A percentile compares a stretch with the other conserved stretches of the same genome.
Conservation (phyloP, 768 basidiomycete genomes). For the Coprinellus micaceus region DNA sequence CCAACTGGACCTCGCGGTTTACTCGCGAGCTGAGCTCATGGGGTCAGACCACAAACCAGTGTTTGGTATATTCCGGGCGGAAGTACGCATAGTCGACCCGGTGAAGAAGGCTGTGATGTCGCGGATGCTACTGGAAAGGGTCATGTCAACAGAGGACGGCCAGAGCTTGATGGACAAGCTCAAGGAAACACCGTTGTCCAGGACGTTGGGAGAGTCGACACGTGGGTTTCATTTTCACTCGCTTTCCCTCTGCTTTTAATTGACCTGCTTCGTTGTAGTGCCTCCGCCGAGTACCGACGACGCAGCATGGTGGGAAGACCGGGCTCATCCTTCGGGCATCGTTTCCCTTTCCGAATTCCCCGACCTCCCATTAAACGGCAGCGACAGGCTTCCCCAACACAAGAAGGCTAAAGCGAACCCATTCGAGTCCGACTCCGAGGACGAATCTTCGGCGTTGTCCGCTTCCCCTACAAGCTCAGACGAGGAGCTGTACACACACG, state of each 20-base stretch:
- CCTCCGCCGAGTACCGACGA: constrained; percentile 85
- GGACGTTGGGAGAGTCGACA: constrained; percentile 44
- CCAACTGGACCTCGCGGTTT: constrained; percentile 68
- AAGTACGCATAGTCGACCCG: constrained; percentile 75
- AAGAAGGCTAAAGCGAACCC: constrained; percentile 53
- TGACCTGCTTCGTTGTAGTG: constrained; percentile 41
- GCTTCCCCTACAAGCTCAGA: constrained; percentile 71
- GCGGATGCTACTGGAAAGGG: constrained; percentile 61
- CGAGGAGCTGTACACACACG: constrained; percentile 78
- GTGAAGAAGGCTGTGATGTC: constrained; percentile 69
- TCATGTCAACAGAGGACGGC: constrained; percentile 58
- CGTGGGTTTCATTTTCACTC: constrained; percentile 9
- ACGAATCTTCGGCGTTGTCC: constrained; percentile 64
- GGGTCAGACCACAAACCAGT: constrained; percentile 98
- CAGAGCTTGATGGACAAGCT: constrained; percentile 73
- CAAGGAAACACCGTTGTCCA: constrained; percentile 50
- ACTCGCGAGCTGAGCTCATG: constrained; percentile 79
- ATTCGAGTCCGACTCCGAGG: constrained; percentile 59
- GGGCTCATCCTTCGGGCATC: neutral
- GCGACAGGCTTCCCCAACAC: constrained; percentile 46
- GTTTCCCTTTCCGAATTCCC: constrained; percentile 31
- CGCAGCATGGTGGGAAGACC: constrained; percentile 68
- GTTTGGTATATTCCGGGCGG: constrained; percentile 76
- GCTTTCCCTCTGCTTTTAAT: constrained; percentile 3
- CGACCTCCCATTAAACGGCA: too few species aligned